Base-by-base conservation (phyloP, 257 asterid species). In the Rauvolfia tetraphylla region DNA sequence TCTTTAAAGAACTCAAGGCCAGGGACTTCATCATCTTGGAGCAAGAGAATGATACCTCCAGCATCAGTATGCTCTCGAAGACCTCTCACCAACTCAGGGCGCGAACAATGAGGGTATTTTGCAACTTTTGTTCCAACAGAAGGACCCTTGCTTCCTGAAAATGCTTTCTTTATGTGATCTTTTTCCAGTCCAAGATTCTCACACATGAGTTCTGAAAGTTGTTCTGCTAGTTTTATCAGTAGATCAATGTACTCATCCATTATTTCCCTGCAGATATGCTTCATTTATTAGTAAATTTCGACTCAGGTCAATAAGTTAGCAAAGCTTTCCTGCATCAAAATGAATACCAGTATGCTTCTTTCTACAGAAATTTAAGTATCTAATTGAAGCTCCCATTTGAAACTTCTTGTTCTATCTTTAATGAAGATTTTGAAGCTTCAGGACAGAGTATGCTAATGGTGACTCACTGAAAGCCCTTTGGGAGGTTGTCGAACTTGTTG, bases 51-150 rank as follows among this genome's bases (percentile, higher is more conserved):
- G 79, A 91, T 90, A 0, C 98, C 98, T 0, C 98, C 98, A 15
- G 98, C 98, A 79, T 93, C 98, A 4, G 98, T 88, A 76, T 93
- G 98, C 78, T 93, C 98, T 4, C 98, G 86, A 22, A 93, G 97
- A 34, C 98, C 98, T 77, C 95, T 84, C 44, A 91, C 87, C 8
- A 81, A 87, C 61, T 90, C 92, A 3, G 98, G 92, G 44, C 46
- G 85, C 0, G 91, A 89, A 46, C 98, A 93, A 22, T 83, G 72
- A 2, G 98, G 98, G 82, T 93, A 93, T 66, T 86, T 88, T 53
- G 98, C 97, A 62, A 85, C 93, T 84, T 93, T 93, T 25, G 96
- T 91, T 31, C 98, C 98, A 22, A 93, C 86, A 31, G 89, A 79
- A 15, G 96, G 92, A 48, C 90, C 91, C 17, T 39, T 81, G 84